Percentiles rank a stretch among this genome's conserved stretches.
Evolutionary conservation across 345 rosid genomes (phyloP).

Genomic region (Fremontodendron californicum): DNA sequence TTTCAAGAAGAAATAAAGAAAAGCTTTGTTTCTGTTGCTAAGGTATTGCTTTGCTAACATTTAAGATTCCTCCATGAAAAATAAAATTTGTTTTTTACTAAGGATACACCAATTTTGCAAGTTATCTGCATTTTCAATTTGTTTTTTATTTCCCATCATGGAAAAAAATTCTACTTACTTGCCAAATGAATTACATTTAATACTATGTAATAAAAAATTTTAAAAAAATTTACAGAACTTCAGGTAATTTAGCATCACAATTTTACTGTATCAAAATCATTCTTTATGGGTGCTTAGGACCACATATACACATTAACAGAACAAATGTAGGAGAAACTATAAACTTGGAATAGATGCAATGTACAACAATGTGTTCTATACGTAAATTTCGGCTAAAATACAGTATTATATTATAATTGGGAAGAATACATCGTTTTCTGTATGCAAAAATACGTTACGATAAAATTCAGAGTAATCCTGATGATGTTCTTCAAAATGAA

Average conservation of each 20-base stretch:
- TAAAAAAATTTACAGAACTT: not conserved
- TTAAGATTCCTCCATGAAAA: too few species aligned
- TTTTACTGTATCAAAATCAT: not conserved
- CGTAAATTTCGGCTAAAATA: not conserved
- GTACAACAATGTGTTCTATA: not conserved
- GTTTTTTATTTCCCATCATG: not conserved
- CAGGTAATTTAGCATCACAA: not conserved
- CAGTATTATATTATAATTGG: not conserved
- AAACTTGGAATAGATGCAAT: not conserved
- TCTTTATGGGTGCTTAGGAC: not conserved
- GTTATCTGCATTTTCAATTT: not conserved
- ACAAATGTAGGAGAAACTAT: not conserved
- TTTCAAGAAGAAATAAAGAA: not conserved
- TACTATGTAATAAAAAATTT: too few species aligned
- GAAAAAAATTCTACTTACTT: not conserved
- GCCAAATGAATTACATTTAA: too few species aligned
- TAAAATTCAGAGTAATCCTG: slow-evolving; percentile 15
- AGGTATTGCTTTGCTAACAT: not conserved
- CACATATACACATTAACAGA: not conserved
- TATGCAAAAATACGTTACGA: slow-evolving; percentile 3
- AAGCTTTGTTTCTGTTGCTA: not conserved
- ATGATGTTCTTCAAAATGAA: slow-evolving; percentile 57
- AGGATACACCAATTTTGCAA: not conserved
- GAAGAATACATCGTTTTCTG: not conserved
- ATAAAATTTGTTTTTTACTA: too few species aligned